Conservation (phyloP, 371 early-diverging fungal genomes). For the Lichtheimia hyalospora region DNA sequence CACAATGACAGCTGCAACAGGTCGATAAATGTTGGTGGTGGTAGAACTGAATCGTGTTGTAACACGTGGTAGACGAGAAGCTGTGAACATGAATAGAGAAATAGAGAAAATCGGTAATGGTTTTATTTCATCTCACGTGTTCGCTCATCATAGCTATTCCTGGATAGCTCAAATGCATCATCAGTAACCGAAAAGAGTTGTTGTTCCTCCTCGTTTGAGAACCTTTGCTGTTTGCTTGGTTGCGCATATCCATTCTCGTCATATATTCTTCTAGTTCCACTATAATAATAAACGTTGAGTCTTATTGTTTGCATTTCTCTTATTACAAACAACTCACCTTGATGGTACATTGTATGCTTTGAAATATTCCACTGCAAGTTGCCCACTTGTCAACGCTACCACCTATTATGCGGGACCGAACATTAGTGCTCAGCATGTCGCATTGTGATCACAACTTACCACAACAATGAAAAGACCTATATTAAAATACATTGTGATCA, state of each 20-base stretch:
- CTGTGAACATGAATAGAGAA: too few species aligned
- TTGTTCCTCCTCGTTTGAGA: not conserved
- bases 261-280: too few species aligned
- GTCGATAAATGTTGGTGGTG: not conserved
- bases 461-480: conserved; percentile 30
- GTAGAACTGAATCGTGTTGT: too few species aligned
- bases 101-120: not conserved
- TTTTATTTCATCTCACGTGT: not conserved
- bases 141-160: not conserved
- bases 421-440: too few species aligned
- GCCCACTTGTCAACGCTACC: conserved; percentile 7
- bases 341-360: not conserved
- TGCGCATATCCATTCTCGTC: too few species aligned
- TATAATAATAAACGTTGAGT: too few species aligned
- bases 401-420: conserved; percentile 4
- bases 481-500: conserved; percentile 42
- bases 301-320: too few species aligned
- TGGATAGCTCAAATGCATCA: not conserved
- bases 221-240: not conserved
- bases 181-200: not conserved
- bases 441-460: conserved; percentile 15
- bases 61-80: too few species aligned
- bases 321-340: not conserved
- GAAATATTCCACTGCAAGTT: conserved; percentile 9
- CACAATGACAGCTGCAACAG: conserved; percentile 6